Conservation (phyloP, 2,329 filamentous ascomycete genomes). For the Lasiodiplodia gonubiensis region DNA sequence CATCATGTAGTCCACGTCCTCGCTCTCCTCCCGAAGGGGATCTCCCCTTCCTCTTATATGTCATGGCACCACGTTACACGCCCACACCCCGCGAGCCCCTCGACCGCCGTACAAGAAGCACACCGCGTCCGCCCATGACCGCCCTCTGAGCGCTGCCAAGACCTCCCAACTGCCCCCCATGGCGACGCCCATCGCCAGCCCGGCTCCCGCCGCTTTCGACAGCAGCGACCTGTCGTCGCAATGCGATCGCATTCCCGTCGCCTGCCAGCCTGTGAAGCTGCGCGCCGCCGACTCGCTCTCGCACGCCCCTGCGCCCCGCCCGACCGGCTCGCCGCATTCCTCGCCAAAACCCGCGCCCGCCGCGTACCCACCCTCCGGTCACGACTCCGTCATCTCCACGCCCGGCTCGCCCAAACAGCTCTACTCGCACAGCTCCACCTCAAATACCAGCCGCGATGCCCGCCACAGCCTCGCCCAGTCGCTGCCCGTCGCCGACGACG, state of each 20-base stretch:
- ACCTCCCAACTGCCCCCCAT: conserved; percentile 15
- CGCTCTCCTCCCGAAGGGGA: conserved; percentile 23
- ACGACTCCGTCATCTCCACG: conserved; percentile 48
- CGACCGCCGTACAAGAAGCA: conserved; percentile 2
- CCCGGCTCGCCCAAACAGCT: conserved; percentile 41
- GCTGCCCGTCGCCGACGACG: conserved; percentile 33
- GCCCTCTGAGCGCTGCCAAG: conserved; percentile 19
- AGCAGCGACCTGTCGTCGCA: conserved; percentile 28
- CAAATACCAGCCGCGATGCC: conserved; percentile 39
- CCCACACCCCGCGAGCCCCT: neutral
- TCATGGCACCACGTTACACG: conserved; percentile 26
- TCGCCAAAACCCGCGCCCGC: conserved; percentile 19
- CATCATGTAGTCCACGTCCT: conserved; percentile 22
- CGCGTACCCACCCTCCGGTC: conserved; percentile 29
- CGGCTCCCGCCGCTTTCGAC: conserved; percentile 18
- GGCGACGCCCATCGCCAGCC: conserved; percentile 34
- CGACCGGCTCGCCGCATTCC: conserved; percentile 29
- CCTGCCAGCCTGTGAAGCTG: conserved; percentile 20
- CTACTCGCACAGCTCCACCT: conserved; percentile 41
- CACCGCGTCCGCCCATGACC: conserved; percentile 9
- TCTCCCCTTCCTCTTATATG: conserved; percentile 26
- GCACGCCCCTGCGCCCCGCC: conserved; percentile 33
- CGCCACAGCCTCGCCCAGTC: conserved; percentile 31
- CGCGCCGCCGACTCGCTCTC: conserved; percentile 35
- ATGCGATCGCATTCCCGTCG: conserved; percentile 26